Percentiles rank a stretch among this genome's conserved stretches.
Evolutionary conservation across 352 stramenopile species (phyloP).

Genomic region (Globisporangium barbulae): DNA sequence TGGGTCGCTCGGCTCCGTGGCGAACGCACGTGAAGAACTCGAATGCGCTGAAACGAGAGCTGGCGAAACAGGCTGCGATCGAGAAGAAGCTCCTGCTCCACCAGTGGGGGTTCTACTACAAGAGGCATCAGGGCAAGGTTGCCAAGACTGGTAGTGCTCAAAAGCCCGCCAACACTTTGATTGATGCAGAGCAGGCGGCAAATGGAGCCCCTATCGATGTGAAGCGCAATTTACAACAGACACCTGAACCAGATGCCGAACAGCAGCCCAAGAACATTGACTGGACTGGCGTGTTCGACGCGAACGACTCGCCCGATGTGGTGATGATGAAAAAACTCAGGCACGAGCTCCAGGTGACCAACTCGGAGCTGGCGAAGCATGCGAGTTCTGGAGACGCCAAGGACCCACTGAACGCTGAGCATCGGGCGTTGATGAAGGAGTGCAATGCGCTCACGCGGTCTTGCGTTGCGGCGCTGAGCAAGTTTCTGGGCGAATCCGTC

Average conservation of each 20-base stretch:
- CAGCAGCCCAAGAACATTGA: slow-evolving; percentile 22
- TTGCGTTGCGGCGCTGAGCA: slow-evolving; percentile 57
- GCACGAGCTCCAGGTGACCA: slow-evolving; percentile 54
- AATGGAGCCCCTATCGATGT: not conserved
- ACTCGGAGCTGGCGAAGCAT: slow-evolving; percentile 37
- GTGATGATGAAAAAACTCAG: slow-evolving; percentile 75
- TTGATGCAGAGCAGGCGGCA: not conserved
- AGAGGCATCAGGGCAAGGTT: slow-evolving; percentile 32
- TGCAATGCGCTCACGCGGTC: slow-evolving; percentile 60
- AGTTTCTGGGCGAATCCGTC: slow-evolving; percentile 43
- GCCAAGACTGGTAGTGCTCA: not conserved
- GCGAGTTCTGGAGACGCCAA: not conserved
- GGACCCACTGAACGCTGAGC: slow-evolving; percentile 23
- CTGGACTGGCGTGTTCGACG: slow-evolving; percentile 34
- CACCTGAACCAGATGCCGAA: not conserved
- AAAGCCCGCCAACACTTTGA: not conserved
- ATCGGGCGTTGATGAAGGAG: slow-evolving; percentile 52
- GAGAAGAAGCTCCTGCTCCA: slow-evolving; percentile 52
- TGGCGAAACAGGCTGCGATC: slow-evolving; percentile 46
- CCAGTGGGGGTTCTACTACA: slow-evolving; percentile 62
- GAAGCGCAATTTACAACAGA: not conserved
- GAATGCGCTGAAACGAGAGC: slow-evolving; percentile 57
- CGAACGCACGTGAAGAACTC: slow-evolving; percentile 59
- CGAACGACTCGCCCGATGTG: slow-evolving; percentile 44
- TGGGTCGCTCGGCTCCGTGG: slow-evolving; percentile 58